These are phyloP conservation scores for Alternaria burnsii DNA, from an alignment of 2,329 filamentous ascomycete species.

Conservation along the genomic window DNA sequence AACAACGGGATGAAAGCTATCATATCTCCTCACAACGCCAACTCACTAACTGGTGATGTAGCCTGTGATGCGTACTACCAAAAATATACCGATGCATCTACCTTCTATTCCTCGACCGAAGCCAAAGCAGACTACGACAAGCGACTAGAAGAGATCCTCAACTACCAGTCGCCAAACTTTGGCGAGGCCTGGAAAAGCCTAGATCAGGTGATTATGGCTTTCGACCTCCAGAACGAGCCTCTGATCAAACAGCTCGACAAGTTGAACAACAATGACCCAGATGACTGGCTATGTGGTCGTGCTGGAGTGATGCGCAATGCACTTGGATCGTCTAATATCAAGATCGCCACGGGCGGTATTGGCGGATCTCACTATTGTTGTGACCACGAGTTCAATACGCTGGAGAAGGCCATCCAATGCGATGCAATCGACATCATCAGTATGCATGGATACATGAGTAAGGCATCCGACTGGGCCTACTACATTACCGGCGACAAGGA, in stretches of 20 bases:
- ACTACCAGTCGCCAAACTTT: not conserved
- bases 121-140: conserved; percentile 9
- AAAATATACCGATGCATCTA: not conserved
- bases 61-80: not conserved
- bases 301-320: not conserved
- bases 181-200: not conserved
- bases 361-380: not conserved
- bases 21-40: not conserved
- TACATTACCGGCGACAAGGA: conserved; percentile 2
- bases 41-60: not conserved
- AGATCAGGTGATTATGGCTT: not conserved
- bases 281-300: not conserved
- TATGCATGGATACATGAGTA: not conserved
- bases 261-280: not conserved
- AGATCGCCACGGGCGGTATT: not conserved
- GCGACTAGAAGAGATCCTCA: not conserved
- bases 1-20: conserved; percentile 1
- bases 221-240: conserved; percentile 1
- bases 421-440: conserved; percentile 1
- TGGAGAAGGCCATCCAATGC: conserved; percentile 1
- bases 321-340: not conserved
- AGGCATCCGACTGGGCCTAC: not conserved
- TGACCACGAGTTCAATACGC: not conserved
- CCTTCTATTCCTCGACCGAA: not conserved
- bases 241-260: not conserved